Conservation (phyloP, 1,139 yeast genomes). For the Hyphopichia wangnamkhiaoensis region DNA sequence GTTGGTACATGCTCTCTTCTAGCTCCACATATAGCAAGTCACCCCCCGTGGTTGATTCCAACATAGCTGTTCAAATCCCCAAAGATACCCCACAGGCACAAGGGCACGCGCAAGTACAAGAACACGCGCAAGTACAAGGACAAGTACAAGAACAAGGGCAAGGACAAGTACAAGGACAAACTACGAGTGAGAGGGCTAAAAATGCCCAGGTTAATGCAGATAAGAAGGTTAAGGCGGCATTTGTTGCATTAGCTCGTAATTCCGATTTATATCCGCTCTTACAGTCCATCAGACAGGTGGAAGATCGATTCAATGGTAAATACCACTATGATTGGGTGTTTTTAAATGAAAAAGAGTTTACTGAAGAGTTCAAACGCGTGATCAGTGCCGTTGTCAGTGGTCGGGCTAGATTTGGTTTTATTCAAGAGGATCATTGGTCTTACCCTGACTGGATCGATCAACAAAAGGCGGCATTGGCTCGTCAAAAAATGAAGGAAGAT, state of each 20-base stretch:
- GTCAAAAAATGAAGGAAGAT: constrained; percentile 53
- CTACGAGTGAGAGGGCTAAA: no score
- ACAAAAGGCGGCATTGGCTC: constrained; percentile 53
- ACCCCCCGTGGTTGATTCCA: no score
- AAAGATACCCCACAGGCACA: no score
- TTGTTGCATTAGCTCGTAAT: constrained; percentile 48
- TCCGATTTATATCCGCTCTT: constrained; percentile 35
- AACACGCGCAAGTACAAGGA: no score
- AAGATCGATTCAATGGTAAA: constrained; percentile 45
- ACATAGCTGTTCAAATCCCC: no score
- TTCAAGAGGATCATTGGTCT: constrained; percentile 42
- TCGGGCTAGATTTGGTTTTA: constrained; percentile 4
- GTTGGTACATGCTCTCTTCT: no score
- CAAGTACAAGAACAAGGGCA: no score
- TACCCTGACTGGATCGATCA: constrained; percentile 62
- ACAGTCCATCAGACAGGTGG: constrained; percentile 45
- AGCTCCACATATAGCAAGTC: no score
- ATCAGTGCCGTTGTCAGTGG: constrained; percentile 14
- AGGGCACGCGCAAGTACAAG: no score
- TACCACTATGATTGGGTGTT: constrained; percentile 51
- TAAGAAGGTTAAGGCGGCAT: constrained; percentile 42
- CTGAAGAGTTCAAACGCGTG: constrained; percentile 39
- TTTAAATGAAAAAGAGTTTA: constrained; percentile 44
- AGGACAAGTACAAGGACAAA: no score
- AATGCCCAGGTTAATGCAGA: constrained; percentile 11